A percentile compares a stretch with the other conserved stretches of the same genome.
phyloP scores from a whole-genome alignment of 1,284 basidiomycete species.

The Pholiota adiposa region DNA sequence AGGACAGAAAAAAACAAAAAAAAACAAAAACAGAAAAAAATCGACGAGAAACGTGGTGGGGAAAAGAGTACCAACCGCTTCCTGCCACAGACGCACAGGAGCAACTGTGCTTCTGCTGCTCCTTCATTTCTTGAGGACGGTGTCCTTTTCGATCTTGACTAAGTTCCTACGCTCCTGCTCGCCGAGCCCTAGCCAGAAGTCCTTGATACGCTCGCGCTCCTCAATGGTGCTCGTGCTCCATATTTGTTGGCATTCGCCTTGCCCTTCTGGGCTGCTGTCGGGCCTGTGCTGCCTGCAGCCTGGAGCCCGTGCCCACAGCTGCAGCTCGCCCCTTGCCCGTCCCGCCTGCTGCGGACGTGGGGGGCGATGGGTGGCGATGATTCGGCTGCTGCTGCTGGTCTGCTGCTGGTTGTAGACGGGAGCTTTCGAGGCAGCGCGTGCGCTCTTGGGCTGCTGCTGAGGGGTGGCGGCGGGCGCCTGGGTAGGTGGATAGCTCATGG shows the following conservation, averaged over 20 bases:
- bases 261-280: constrained; percentile 32
- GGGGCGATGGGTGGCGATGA: constrained; percentile 68
- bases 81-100: constrained; percentile 96
- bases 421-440: constrained; percentile 73
- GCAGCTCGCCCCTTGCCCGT: constrained; percentile 36
- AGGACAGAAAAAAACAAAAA: constrained; percentile 16
- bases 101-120: constrained; percentile 96
- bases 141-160: constrained; percentile 97
- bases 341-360: constrained; percentile 64
- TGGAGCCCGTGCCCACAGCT: constrained; percentile 44
- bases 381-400: constrained; percentile 34
- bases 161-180: constrained; percentile 90
- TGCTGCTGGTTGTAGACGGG: constrained; percentile 52
- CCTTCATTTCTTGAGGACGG: constrained; percentile 97
- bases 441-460: constrained; percentile 44
- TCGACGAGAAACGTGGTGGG: not conserved
- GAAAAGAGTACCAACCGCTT: constrained; percentile 75
- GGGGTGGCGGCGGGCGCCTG: constrained; percentile 27
- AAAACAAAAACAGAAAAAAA: constrained; percentile 29
- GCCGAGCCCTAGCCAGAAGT: constrained; percentile 92
- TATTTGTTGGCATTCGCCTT: constrained; percentile 66
- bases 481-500: constrained; percentile 46
- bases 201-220: constrained; percentile 95
- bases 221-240: constrained; percentile 91
- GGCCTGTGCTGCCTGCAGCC: constrained; percentile 35